phyloP scores from a whole-genome alignment of 495 filamentous ascomycete genomes.

The Aspergillus coremiiformis region DNA sequence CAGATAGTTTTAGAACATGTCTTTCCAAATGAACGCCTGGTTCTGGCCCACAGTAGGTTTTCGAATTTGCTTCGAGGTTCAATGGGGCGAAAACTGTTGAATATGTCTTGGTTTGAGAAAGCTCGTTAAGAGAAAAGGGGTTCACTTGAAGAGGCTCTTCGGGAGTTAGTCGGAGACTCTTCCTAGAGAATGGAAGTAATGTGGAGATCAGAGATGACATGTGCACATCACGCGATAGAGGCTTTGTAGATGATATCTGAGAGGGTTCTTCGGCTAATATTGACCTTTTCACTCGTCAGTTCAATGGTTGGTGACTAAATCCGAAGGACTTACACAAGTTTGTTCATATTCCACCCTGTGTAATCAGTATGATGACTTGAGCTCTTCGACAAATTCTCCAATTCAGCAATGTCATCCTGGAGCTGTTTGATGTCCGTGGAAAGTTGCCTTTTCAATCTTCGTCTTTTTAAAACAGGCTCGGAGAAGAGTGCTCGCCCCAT shows the following conservation, averaged over 20 bases:
- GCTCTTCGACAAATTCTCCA: constrained; percentile 30
- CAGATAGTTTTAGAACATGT: constrained; percentile 31
- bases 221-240: constrained; percentile 11
- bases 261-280: constrained; percentile 23
- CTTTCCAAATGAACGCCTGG: constrained; percentile 22
- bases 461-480: constrained; percentile 25
- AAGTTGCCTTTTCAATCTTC: constrained; percentile 23
- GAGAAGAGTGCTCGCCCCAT: constrained; percentile 14
- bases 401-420: constrained; percentile 30
- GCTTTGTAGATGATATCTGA: constrained; percentile 9
- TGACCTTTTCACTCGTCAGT: constrained; percentile 20
- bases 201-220: constrained; percentile 36
- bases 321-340: constrained; percentile 25
- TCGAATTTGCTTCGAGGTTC: constrained; percentile 24
- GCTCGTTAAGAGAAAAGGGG: constrained; percentile 30
- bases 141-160: constrained; percentile 26
- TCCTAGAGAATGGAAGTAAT: constrained; percentile 36
- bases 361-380: constrained; percentile 9
- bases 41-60: constrained; percentile 10
- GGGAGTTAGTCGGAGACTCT: constrained; percentile 17
- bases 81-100: constrained; percentile 35
- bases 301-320: background rate
- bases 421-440: constrained; percentile 26
- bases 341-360: constrained; percentile 22
- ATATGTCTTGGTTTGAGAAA: constrained; percentile 25